Base-by-base conservation (phyloP, 768 basidiomycete species). In the Leccinellum luteum region DNA sequence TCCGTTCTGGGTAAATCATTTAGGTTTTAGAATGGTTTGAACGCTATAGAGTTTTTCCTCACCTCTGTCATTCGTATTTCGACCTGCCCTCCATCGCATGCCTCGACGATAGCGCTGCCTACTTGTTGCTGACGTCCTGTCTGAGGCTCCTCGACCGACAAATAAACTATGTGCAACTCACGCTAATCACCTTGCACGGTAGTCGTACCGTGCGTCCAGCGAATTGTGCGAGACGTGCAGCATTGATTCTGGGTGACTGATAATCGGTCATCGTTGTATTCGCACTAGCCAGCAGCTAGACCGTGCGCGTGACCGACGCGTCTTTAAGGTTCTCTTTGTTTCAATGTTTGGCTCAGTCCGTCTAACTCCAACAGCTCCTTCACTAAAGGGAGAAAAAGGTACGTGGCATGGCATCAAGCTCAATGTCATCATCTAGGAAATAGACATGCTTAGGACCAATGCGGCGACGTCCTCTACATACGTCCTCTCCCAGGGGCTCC, bases 41-140 rank as follows among this genome's bases (percentile, higher is more conserved):
- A 23, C 32, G 19, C 31, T n/a, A 45, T 21, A 35, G 23, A 31
- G 38, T 58, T 23, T 28, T 55, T 74, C n/a, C 64, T n/a, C 49
- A 85, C 85, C 56, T 69, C 60, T 4, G 62, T 59, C n/a, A 82
- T 63, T 14, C 66, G 64, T 19, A 87, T 71, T 23, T 71, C 73
- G 7, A 88, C 83, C 66, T 90, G 75, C 0, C 82, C 85, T 1
- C 84, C 86, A 64, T 92, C 91, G 45, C 79, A 78, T 1, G 89
- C 81, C 58, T 85, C 78, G 13, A 92, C 85, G 3, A 82, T 78
- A 13, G 83, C 79, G 3, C 69, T 68, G 14, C 78, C 78, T 17
- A 76, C 76, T 32, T 79, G 67, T 49, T 68, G 66, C 73, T 80
- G 43, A 19, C 44, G 48, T 44, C 55, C 6, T 5, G 43, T 21